A percentile compares a stretch with the other conserved stretches of the same genome.
Evolutionary conservation across 2,329 filamentous ascomycete species (phyloP).

Genomic region (Blastomyces gilchristii): DNA sequence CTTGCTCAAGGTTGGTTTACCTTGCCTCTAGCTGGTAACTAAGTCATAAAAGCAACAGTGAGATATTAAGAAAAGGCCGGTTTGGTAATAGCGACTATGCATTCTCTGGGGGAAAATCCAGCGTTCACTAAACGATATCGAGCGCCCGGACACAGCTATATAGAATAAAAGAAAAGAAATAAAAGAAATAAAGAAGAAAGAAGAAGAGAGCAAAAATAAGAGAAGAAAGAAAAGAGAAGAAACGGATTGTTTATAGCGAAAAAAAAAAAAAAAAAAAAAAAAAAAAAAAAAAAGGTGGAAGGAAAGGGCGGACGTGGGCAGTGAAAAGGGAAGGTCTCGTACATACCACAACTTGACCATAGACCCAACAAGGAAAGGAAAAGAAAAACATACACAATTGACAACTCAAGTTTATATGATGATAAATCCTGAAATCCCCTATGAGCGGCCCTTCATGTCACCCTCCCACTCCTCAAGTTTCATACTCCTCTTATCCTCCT

Average conservation of each 20-base stretch:
- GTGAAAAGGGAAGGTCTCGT: not conserved
- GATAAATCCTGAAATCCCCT: not conserved
- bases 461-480: not conserved
- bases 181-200: not conserved
- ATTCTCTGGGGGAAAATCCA: not conserved
- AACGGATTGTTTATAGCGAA: not conserved
- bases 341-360: not conserved
- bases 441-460: not conserved
- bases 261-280: not conserved
- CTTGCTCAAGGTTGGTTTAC: not conserved
- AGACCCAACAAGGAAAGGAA: not conserved
- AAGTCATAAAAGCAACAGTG: not conserved
- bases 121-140: not conserved
- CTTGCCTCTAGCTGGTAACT: not conserved
- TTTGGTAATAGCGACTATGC: not conserved
- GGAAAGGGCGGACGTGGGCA: not conserved
- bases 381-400: not conserved
- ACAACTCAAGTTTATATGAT: not conserved
- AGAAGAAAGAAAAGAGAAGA: not conserved
- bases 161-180: not conserved
- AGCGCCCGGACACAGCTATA: not conserved
- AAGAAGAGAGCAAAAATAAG: not conserved
- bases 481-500: conserved; percentile 3
- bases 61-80: not conserved
- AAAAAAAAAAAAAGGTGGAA: not conserved